Evolutionary conservation across 129 eudicot genomes (phyloP).

Genomic region (Chrysanthemum makinoi): DNA sequence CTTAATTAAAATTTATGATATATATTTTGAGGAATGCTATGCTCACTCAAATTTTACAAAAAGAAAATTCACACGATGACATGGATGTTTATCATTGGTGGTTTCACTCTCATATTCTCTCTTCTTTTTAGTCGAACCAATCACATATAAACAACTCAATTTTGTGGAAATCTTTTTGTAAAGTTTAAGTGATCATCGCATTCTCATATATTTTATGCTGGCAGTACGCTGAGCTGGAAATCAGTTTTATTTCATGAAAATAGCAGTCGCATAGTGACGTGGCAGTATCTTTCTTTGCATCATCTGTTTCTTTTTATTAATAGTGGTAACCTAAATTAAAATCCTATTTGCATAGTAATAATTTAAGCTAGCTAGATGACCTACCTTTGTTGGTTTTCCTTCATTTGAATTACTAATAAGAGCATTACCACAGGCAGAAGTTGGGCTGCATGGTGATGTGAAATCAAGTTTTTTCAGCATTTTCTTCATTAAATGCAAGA

Average conservation of each 20-base stretch:
- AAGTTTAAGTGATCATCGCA: too few species aligned
- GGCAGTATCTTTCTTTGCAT: not conserved
- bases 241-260: not conserved
- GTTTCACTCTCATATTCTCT: too few species aligned
- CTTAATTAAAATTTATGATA: not conserved
- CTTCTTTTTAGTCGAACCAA: too few species aligned
- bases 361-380: slow-evolving; percentile 21
- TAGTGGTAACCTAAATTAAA: too few species aligned
- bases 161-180: too few species aligned
- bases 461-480: slow-evolving; percentile 49
- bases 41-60: too few species aligned
- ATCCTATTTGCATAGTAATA: not conserved
- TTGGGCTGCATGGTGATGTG: slow-evolving; percentile 30
- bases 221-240: not conserved
- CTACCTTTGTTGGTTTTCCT: slow-evolving; percentile 64
- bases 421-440: slow-evolving; percentile 31
- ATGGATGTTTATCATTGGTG: too few species aligned
- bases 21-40: not conserved
- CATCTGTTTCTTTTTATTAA: too few species aligned
- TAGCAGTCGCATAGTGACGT: not conserved
- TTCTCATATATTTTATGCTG: not conserved
- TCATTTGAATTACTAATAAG: slow-evolving; percentile 33
- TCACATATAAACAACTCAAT: too few species aligned
- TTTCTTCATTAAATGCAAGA: slow-evolving; percentile 48
- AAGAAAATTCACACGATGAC: too few species aligned